Evolutionary conservation across 202 grass and related monocot species (phyloP), one percentile per base, ranked within the genome.

Genomic region (Dendrocalamus latiflorus): DNA sequence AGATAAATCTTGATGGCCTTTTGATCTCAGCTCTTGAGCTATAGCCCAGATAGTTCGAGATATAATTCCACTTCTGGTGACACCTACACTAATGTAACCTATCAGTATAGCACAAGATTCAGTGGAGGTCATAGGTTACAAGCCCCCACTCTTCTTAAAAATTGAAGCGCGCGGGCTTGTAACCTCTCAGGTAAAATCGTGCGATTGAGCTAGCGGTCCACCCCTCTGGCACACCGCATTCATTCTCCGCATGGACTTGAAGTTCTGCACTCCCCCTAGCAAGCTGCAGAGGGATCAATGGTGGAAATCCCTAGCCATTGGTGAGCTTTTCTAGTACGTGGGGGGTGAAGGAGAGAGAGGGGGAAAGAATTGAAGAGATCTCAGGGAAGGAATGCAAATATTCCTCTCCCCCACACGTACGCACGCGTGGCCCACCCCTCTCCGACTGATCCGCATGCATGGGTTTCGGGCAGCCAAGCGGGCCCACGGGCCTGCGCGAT

Each of bases 31-130:
- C 0, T 0, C 4, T 33, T 33, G 3, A 0, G 30, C 30, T 30
- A 30, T 30, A 33, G 33, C 0, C 4, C 4, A 4, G 4, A 0
- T 33, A 33, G 33, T 0, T 0, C 33, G 4, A 33, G 33, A 33
- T 33, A 0, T 33, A 33, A 0, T 33, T 33, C 3, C 3, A 4
- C 30, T 0, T 33, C 3, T 4, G 0, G 3, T 0, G 30, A 33
- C 30, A 33, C 3, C 3, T 4, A 33, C 0, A 33, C 33, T 4
- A 33, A 33, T 33, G 4, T 33, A 42, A 2, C 8, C 41, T 10
- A 42, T 0, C 9, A 2, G 9, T 42, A 42, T 9, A 42, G 9
- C 2, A 2, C 9, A 42, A 30, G 28, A 10, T 42, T 42, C 41
- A 2, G 0, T 42, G 2, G 8, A 42, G 39, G 39, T 42, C 1